Base-by-base conservation (phyloP, 441 rosid genomes). In the Brassica balearica region DNA sequence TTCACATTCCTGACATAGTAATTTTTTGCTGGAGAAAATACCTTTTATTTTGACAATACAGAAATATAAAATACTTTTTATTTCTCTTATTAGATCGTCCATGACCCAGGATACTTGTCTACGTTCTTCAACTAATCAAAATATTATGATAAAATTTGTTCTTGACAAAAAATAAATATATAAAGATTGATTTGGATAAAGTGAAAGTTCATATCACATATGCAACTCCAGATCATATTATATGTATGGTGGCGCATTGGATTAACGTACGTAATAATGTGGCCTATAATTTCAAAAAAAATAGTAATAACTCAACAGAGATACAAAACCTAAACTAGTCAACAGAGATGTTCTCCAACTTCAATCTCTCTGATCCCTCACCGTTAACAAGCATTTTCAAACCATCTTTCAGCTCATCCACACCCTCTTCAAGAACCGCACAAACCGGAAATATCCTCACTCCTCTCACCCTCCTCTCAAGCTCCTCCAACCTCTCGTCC, bases 401-500 rank as follows among this genome's bases (percentile, higher is more conserved):
- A 81, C 91, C 96, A 65, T 78, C 90, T 88, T 90, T 95, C 23
- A 95, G 78, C 84, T 95, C 96, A 5, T 88, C 77, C 3, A 95
- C 87, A 27, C 97, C 99, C 62, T 93, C 98, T 80, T 86, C 96
- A 78, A 93, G 81, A 60, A 93, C 96, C 36, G 98, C 98, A 17
- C 96, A 89, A 2, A 90, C 91, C 5, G 91, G 93, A 80, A 77
- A 93, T 3, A 93, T 83, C 5, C 82, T 86, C 74, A 91, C 90
- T 8, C 82, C 94, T 72, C 75, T 81, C 56, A 90, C 95, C 77
- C 93, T 87, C 71, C 82, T 87, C 76, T 84, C 80, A 71, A 95
- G 85, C 72, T 91, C 96, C 77, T 86, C 81, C 58, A 73, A 84
- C 58, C 86, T 88, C 69, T 87, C 80, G 6, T 91, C 94, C 0